A percentile compares a stretch with the other conserved stretches of the same genome.
Conservation (phyloP, 73 alveolate genomes). For the Tetrahymena borealis region DNA sequence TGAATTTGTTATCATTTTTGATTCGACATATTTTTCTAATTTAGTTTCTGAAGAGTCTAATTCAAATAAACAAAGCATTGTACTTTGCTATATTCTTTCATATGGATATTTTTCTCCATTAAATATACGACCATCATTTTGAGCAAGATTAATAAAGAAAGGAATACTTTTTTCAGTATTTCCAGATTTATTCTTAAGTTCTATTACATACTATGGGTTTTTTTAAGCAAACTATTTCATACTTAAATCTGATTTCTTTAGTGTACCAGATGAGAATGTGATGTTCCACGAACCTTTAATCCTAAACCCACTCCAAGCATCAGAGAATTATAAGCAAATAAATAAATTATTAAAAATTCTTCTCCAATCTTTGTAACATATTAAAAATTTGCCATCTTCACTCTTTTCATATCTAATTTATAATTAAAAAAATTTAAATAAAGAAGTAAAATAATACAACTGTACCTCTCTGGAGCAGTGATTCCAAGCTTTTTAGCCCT, state of each 20-base stretch:
- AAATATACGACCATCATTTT: constrained; percentile 13
- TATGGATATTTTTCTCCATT: constrained; percentile 56
- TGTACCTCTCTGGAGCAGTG: constrained; percentile 53
- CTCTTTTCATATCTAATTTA: not conserved
- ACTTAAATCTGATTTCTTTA: constrained; percentile 7
- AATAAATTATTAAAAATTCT: constrained; percentile 49
- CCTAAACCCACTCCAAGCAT: constrained; percentile 77
- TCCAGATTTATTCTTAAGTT: constrained; percentile 41
- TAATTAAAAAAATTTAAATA: not conserved
- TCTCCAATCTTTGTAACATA: constrained; percentile 86
- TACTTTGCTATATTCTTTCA: constrained; percentile 32
- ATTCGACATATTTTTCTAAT: constrained; percentile 21
- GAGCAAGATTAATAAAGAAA: constrained; percentile 62
- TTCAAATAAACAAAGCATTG: constrained; percentile 29
- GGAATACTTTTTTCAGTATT: constrained; percentile 68
- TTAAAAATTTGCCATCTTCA: constrained; percentile 97
- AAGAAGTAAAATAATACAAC: constrained; percentile 19
- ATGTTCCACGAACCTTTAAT: constrained; percentile 16
- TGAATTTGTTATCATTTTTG: constrained; percentile 23
- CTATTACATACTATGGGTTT: constrained; percentile 38
- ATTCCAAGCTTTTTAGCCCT: not conserved
- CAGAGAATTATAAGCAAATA: constrained; percentile 64
- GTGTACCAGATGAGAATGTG: constrained; percentile 73
- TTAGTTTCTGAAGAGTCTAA: constrained; percentile 11
- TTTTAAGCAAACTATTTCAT: constrained; percentile 17